Conservation (phyloP, 1,284 basidiomycete genomes). For the Schizophyllum amplum region DNA sequence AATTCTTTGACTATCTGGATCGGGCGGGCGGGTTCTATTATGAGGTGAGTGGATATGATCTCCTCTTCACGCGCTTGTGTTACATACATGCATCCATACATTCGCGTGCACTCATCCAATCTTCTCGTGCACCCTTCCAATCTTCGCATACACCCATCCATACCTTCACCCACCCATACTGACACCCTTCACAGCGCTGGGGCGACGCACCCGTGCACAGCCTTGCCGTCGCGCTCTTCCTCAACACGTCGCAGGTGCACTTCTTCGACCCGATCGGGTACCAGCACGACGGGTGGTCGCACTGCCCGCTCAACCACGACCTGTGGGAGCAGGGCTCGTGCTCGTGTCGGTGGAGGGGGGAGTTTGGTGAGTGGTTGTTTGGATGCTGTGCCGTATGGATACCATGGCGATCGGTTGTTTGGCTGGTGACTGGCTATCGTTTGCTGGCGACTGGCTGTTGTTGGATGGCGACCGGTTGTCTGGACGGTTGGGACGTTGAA, state of each 20-base stretch:
- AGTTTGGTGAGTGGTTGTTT: background rate
- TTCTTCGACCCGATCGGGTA: conserved; percentile 63
- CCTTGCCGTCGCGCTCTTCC: conserved; percentile 63
- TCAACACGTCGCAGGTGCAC: conserved; percentile 53
- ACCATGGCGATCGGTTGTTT: too few species aligned
- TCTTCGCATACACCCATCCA: background rate
- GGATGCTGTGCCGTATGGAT: background rate
- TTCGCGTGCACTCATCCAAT: too few species aligned
- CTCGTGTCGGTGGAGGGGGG: background rate
- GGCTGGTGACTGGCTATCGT: too few species aligned
- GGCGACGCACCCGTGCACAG: conserved; percentile 80
- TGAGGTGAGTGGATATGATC: conserved; percentile 55
- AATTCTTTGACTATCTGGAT: conserved; percentile 72
- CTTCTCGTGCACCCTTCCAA: background rate
- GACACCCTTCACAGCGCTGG: conserved; percentile 41
- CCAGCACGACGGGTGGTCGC: conserved; percentile 26
- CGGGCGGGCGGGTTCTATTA: conserved; percentile 71
- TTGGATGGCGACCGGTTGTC: too few species aligned
- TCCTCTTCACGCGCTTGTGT: background rate
- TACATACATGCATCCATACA: too few species aligned
- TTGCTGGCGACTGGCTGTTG: too few species aligned
- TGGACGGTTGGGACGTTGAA: too few species aligned
- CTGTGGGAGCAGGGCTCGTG: background rate
- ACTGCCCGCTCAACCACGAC: background rate
- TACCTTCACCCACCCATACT: background rate